Evolutionary conservation across 2,329 filamentous ascomycete species (phyloP), one percentile per base, ranked within the genome.

Genomic region (Nemania diffusa): DNA sequence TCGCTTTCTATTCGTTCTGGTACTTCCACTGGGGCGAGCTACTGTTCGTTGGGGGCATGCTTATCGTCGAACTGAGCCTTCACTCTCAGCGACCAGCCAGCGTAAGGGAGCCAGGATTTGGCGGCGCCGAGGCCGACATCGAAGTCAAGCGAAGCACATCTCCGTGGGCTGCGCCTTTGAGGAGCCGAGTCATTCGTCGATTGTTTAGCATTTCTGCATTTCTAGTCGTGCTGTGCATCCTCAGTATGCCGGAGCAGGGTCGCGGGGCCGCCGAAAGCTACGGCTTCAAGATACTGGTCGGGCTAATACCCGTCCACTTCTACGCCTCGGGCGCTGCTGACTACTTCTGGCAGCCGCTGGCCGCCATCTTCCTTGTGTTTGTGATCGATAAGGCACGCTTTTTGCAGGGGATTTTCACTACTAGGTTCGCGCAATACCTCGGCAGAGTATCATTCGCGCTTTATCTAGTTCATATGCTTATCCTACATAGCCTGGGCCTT

Each of bases 21-120:
- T 73, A 67, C 46, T 67, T 72, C 17, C 73, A 75, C 64, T 78
- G 76, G 75, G 68, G 69, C 4, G 55, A 73, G 3, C 76, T 76
- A 17, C 65, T 79, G 1, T 79, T 79, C 44, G 17, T 78, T 0
- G 62, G 69, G 0, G 78, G 78, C 22, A 78, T 79, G 77, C 62
- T 79, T 9, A 40, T 75, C 22, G 78, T 76, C 50, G 78, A 78
- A 44, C 15, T 74, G 5, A 67, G 42, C 7, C 62, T 62, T 27
- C 29, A 17, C 32, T 48, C 44, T 11, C 65, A 27, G 27, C 34
- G 51, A 48, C 27, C n/a, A n/a, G 24, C 34, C 5, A 8, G 6
- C 7, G 20, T 9, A 2, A 15, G 46, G 22, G 55, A 11, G 17
- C 27, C 20, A 17, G 24, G 22, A 15, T 22, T 51, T 11, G 27